phyloP scores from a whole-genome alignment of 192 early-diverging fungal species.

The Entophlyctis helioformis region DNA sequence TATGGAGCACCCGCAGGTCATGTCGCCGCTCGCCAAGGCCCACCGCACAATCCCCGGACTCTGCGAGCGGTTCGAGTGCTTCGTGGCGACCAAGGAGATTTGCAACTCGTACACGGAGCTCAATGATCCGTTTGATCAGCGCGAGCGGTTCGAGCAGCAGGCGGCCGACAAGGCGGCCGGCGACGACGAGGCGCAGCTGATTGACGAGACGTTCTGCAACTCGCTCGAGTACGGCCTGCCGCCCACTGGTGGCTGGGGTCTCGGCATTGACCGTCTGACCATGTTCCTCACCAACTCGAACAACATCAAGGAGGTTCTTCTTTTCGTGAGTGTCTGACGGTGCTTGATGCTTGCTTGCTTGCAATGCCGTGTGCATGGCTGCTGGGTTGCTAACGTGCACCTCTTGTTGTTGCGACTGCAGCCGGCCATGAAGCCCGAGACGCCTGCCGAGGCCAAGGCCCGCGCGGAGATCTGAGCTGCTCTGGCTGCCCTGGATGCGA shows the following conservation, averaged over 20 bases:
- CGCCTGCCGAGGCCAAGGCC: constrained; percentile 14
- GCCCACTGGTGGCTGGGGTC: constrained; percentile 70
- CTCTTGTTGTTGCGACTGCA: constrained; percentile 1
- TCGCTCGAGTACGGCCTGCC: constrained; percentile 95
- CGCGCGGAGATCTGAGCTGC: no score
- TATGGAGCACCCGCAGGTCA: constrained; percentile 94
- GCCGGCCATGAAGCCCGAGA: constrained; percentile 46
- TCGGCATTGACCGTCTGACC: constrained; percentile 92
- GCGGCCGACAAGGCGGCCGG: constrained; percentile 93
- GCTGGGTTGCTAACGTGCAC: neutral
- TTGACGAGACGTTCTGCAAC: constrained; percentile 96
- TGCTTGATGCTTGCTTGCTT: neutral
- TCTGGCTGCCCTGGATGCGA: no score
- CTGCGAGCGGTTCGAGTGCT: constrained; percentile 97
- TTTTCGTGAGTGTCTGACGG: constrained; percentile 34
- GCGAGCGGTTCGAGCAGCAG: constrained; percentile 96
- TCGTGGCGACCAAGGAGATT: constrained; percentile 97
- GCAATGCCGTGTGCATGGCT: neutral
- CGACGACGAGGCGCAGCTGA: constrained; percentile 96
- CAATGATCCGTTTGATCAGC: constrained; percentile 99
- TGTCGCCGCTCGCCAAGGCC: constrained; percentile 97
- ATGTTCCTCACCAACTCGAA: constrained; percentile 99
- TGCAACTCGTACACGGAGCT: constrained; percentile 99
- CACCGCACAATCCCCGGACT: constrained; percentile 81
- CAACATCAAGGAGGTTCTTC: constrained; percentile 91